A percentile compares a stretch with the other conserved stretches of the same genome.
phyloP scores from a whole-genome alignment of 805 yeast genomes.

The Maudiozyma turicensis region DNA sequence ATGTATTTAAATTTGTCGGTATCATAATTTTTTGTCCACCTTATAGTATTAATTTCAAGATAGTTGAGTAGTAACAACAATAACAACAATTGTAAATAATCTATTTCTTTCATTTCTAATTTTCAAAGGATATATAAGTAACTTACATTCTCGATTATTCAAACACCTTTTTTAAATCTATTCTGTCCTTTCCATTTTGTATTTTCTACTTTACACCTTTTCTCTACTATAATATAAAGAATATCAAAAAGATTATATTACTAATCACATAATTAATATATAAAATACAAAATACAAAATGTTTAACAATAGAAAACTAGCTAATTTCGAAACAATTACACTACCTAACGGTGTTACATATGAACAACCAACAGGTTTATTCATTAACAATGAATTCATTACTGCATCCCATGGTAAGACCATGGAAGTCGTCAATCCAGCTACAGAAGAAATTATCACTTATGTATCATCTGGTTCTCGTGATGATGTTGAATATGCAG shows the following conservation, averaged over 20 bases:
- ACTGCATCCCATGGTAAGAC: slow-evolving; percentile 45
- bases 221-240: slow-evolving; percentile 36
- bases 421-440: slow-evolving; percentile 46
- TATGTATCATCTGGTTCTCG: slow-evolving; percentile 49
- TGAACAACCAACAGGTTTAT: slow-evolving; percentile 79
- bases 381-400: slow-evolving; percentile 78
- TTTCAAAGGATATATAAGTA: no score
- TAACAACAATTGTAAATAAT: no score
- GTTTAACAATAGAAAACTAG: slow-evolving; percentile 10
- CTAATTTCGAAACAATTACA: slow-evolving; percentile 35
- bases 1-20: no score
- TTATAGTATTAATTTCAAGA: no score
- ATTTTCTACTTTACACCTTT: slow-evolving; percentile 32
- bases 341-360: slow-evolving; percentile 59
- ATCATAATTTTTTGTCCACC: no score
- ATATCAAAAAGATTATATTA: no score
- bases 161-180: not conserved
- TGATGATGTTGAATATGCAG: slow-evolving; percentile 63
- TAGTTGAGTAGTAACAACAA: no score
- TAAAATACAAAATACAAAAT: not conserved
- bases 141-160: no score
- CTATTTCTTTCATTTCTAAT: no score
- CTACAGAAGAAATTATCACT: slow-evolving; percentile 53
- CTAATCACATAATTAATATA: not conserved
- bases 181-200: no score